Base-by-base conservation (phyloP, 1,284 basidiomycete species). In the Cryptococcus floricola region DNA sequence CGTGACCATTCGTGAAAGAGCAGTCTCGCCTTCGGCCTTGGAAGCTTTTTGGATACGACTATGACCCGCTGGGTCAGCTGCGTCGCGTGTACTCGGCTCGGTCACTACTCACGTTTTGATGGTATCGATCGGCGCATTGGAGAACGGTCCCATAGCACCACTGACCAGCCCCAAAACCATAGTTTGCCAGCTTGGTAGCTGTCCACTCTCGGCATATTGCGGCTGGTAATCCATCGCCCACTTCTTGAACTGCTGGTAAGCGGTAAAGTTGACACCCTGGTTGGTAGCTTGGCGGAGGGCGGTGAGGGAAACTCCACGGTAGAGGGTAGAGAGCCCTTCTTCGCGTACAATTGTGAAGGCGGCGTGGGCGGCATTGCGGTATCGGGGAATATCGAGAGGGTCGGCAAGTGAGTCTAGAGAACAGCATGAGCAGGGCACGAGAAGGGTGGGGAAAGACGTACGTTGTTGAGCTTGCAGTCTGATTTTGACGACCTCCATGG, bases 401-500 rank as follows among this genome's bases (percentile, higher is more conserved):
- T 99, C 95, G 10, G 94, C 91, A 57, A 99, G 83, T 39, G 95
- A 98, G 79, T 98, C 71, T 72, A 53, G 14, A 7, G 9, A 7
- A 27, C 5, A 10, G 45, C 23, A 18, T 47, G 9, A 34, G 14
- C 4, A 48, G 43, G 38, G 19, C 3, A 14, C 34, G 28, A n/a
- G 10, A 14, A 50, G 10, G 28, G 12, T 43, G n/a, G 39, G 9
- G 38, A 19, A 39, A 14, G n/a, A 31, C 25, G 63, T 52, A 72
- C 71, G 95, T 74, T 91, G 89, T 75, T 98, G 96, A 7, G 96
- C 95, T 79, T 99, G 95, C 66, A 99, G 80, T 54, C 96, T 86
- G 73, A 99, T 98, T 81, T 98, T 99, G 73, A 98, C 91, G 44
- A 98, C 95, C 75, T 99, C 95, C 95, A 99, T 98, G 0, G 95